A percentile compares a stretch with the other conserved stretches of the same genome.
Evolutionary conservation across 2,329 filamentous ascomycete genomes (phyloP).

Genomic region (Ceratocystis huliohia): DNA sequence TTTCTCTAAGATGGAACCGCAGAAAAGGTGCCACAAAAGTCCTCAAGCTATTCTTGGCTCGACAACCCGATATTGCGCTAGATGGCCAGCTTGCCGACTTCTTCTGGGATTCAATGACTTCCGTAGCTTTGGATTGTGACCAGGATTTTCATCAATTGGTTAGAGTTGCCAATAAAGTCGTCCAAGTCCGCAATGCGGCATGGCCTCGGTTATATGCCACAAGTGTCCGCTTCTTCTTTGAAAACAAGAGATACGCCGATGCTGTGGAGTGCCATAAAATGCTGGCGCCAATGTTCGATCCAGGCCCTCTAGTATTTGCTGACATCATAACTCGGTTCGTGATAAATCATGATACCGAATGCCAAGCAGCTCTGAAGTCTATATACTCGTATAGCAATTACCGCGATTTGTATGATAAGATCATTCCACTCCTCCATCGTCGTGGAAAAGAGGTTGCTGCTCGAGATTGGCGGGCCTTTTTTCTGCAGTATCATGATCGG

Average conservation of each 20-base stretch:
- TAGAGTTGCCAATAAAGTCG: not conserved
- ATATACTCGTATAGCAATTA: constrained; percentile 36
- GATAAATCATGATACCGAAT: constrained; percentile 28
- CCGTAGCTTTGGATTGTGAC: constrained; percentile 14
- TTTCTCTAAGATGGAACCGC: constrained; percentile 16
- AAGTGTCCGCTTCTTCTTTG: constrained; percentile 34
- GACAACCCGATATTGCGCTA: constrained; percentile 13
- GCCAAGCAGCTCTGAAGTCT: constrained; percentile 31
- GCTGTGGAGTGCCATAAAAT: constrained; percentile 38
- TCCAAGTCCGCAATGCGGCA: not conserved
- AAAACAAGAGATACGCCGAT: constrained; percentile 29
- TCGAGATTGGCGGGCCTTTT: constrained; percentile 35
- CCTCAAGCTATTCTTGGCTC: constrained; percentile 12
- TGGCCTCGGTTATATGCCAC: constrained; percentile 42
- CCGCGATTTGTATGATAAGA: constrained; percentile 37
- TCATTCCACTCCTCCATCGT: constrained; percentile 40
- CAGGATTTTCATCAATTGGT: constrained; percentile 5
- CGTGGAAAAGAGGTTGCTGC: constrained; percentile 36
- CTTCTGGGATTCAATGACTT: constrained; percentile 18
- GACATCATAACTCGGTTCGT: constrained; percentile 34
- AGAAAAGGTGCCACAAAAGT: constrained; percentile 14
- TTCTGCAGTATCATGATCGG: constrained; percentile 25
- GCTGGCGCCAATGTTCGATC: constrained; percentile 34
- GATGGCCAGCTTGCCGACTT: constrained; percentile 17
- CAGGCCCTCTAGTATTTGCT: constrained; percentile 32